A percentile compares a stretch with the other conserved stretches of the same genome.
Evolutionary conservation across 805 yeast genomes (phyloP).

Genomic region (Kuraishia piskuri): DNA sequence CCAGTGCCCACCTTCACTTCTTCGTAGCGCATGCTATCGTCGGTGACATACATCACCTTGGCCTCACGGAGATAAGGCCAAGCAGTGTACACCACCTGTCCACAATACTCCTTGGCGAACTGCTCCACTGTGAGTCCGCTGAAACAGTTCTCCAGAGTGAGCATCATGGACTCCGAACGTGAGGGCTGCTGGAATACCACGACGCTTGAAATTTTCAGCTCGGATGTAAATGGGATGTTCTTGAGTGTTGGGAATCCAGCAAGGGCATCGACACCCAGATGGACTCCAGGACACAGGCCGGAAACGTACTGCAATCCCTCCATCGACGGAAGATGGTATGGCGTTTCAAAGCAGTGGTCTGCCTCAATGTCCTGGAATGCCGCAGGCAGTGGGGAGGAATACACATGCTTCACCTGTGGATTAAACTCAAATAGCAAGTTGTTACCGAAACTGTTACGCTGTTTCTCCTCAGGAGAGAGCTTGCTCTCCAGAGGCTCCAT

Average conservation of each 20-base stretch:
- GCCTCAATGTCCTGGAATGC: slow-evolving; percentile 71
- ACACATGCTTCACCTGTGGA: slow-evolving; percentile 62
- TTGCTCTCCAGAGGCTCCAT: slow-evolving; percentile 57
- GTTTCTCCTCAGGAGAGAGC: slow-evolving; percentile 60
- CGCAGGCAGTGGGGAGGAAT: slow-evolving; percentile 70
- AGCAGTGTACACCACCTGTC: slow-evolving; percentile 58
- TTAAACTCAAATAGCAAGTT: slow-evolving; percentile 64
- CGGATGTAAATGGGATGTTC: slow-evolving; percentile 52
- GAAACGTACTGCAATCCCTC: slow-evolving; percentile 29
- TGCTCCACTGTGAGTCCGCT: slow-evolving; percentile 50
- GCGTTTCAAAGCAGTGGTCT: slow-evolving; percentile 66
- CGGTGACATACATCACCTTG: slow-evolving; percentile 53
- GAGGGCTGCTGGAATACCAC: slow-evolving; percentile 81
- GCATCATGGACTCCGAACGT: slow-evolving; percentile 70
- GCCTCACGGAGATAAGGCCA: slow-evolving; percentile 93
- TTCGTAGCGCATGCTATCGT: slow-evolving; percentile 38
- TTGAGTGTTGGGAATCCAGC: slow-evolving; percentile 89
- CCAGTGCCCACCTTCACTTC: slow-evolving; percentile 17
- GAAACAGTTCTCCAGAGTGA: slow-evolving; percentile 49
- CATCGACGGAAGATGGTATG: slow-evolving; percentile 43
- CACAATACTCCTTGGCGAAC: slow-evolving; percentile 54
- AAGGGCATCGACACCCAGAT: slow-evolving; percentile 56
- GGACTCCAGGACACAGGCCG: slow-evolving; percentile 57
- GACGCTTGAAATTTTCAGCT: slow-evolving; percentile 54
- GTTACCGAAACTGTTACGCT: slow-evolving; percentile 67